Percentiles rank a stretch among this genome's conserved stretches.
phyloP scores from a whole-genome alignment of 2,329 filamentous ascomycete species.

The Knufia fluminis region DNA sequence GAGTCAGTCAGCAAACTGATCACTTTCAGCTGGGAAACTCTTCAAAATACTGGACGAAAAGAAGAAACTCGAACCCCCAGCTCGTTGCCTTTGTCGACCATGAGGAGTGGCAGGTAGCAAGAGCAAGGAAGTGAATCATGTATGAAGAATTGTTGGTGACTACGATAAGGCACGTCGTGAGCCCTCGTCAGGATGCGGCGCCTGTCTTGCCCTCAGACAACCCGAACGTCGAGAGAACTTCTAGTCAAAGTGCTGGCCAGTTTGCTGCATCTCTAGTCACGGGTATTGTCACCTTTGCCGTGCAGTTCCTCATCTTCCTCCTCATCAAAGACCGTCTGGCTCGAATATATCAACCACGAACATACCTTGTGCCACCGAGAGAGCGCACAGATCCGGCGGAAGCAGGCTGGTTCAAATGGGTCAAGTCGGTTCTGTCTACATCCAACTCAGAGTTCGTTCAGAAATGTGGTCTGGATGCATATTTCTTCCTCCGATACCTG shows the following conservation, averaged over 20 bases:
- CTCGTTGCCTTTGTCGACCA: too few relatives aligned
- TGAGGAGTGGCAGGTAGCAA: too few relatives aligned
- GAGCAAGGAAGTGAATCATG: neutral
- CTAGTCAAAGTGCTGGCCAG: conserved; percentile 25
- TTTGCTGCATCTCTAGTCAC: conserved; percentile 58
- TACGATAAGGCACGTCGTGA: neutral
- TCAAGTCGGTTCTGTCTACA: conserved; percentile 53
- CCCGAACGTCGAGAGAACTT: neutral
- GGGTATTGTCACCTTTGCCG: conserved; percentile 53
- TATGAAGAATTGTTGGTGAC: neutral
- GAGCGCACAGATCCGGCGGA: conserved; percentile 73
- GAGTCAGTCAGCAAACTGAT: neutral
- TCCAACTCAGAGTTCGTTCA: conserved; percentile 79
- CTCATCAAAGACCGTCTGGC: conserved; percentile 68
- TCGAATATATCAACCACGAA: conserved; percentile 78
- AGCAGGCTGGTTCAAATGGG: conserved; percentile 44
- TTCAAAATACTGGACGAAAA: too few relatives aligned
- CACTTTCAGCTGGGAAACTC: neutral
- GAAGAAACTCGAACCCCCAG: neutral
- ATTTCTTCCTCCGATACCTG: conserved; percentile 91
- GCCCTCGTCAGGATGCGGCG: neutral
- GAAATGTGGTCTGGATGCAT: conserved; percentile 91
- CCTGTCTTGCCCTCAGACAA: conserved; percentile 1
- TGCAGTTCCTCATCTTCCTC: conserved; percentile 61
- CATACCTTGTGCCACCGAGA: conserved; percentile 75